Evolutionary conservation across 2,329 filamentous ascomycete species (phyloP).

Genomic region (Colletotrichum agaves): DNA sequence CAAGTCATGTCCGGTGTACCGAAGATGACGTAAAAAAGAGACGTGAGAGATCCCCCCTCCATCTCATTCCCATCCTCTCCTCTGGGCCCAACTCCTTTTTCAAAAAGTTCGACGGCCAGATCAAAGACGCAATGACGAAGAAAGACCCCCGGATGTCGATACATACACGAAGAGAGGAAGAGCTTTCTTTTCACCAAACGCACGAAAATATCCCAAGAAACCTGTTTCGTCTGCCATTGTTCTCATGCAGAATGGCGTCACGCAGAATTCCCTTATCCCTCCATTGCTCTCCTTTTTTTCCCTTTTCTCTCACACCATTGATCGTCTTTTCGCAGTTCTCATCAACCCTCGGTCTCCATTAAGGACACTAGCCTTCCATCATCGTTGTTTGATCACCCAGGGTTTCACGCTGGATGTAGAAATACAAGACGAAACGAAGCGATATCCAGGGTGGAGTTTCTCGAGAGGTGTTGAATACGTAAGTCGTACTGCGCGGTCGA

Average conservation of each 20-base stretch:
- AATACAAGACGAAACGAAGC: background rate
- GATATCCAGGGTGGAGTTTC: background rate
- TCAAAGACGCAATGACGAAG: background rate
- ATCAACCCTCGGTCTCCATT: background rate
- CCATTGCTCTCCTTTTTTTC: conserved; percentile 12
- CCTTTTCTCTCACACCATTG: conserved; percentile 12
- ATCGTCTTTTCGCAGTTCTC: conserved; percentile 27
- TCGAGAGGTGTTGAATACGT: background rate
- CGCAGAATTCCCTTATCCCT: background rate
- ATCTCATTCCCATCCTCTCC: background rate
- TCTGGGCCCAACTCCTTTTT: background rate
- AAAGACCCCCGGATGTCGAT: conserved; percentile 3
- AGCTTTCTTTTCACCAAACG: conserved; percentile 1
- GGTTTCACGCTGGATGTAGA: background rate
- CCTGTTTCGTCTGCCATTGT: background rate
- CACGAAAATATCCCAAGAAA: conserved; percentile 14
- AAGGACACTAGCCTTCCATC: background rate
- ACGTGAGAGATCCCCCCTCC: background rate
- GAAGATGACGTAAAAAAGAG: background rate
- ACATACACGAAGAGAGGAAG: conserved; percentile 24
- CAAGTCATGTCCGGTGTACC: background rate
- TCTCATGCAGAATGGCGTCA: background rate
- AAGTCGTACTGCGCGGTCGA: conserved; percentile 34
- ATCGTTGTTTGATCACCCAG: background rate
- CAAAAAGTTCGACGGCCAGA: background rate